These are phyloP conservation scores for Pseudopediastrum boryanum DNA, from an alignment of 139 green algal genomes.

Conservation along the genomic window DNA sequence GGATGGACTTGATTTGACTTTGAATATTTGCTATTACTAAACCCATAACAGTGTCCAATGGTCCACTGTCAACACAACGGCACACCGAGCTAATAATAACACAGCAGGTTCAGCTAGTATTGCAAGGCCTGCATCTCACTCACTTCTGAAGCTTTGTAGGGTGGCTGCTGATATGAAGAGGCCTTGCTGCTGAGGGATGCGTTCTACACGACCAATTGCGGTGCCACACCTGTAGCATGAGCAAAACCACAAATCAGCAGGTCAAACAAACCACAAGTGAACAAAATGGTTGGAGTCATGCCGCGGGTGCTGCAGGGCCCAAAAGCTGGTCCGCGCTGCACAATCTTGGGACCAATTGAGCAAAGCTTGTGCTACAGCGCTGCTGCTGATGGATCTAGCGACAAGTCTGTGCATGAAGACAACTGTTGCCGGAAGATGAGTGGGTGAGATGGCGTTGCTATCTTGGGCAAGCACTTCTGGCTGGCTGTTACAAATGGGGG, in stretches of 20 bases:
- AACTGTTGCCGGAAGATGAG: no score
- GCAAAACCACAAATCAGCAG: background rate
- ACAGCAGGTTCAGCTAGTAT: background rate
- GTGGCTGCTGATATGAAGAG: conserved; percentile 76
- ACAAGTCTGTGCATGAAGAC: no score
- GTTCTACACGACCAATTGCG: conserved; percentile 63
- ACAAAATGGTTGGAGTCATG: background rate
- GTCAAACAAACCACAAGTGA: background rate
- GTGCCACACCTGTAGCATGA: conserved; percentile 57
- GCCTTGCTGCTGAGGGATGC: conserved; percentile 51
- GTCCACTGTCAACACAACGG: no score
- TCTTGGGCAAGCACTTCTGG: no score
- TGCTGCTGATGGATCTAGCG: no score
- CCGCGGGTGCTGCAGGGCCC: background rate
- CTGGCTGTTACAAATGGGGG: no score
- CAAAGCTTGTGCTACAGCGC: no score
- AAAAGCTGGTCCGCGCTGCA: background rate
- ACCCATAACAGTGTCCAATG: no score
- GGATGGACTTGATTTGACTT: no score
- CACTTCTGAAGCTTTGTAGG: conserved; percentile 68
- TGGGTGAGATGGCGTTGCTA: no score
- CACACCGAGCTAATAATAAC: no score
- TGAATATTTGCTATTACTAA: no score
- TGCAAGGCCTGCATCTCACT: background rate
- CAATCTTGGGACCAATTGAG: background rate